Evolutionary conservation across 768 basidiomycete species (phyloP).

Genomic region (Termitomyces eurrhizus): DNA sequence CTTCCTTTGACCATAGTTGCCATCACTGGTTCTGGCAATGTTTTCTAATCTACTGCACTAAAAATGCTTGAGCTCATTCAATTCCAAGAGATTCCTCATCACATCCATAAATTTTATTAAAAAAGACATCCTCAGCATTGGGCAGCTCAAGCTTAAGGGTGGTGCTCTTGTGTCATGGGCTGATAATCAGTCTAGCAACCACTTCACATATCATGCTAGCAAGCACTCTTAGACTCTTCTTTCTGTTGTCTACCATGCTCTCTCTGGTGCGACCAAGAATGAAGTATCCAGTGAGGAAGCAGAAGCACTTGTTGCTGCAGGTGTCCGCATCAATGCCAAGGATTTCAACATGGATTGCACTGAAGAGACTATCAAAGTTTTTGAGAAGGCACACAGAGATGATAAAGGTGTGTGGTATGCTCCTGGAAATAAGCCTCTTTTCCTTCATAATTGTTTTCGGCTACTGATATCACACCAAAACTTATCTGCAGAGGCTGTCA

Average conservation of each 20-base stretch:
- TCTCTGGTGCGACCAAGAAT: conserved; percentile 70
- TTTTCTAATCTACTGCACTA: too few species aligned
- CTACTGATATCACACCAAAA: conserved; percentile 6
- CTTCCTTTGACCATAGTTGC: too few species aligned
- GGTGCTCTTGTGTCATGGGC: too few species aligned
- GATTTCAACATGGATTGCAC: conserved; percentile 80
- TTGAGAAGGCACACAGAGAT: conserved; percentile 55
- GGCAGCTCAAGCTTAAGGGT: too few species aligned
- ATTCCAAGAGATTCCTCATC: too few species aligned
- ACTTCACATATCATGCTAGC: conserved; percentile 49
- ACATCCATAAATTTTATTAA: too few species aligned
- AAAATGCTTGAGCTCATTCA: too few species aligned
- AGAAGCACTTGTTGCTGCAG: conserved; percentile 62
- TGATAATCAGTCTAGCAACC: too few species aligned
- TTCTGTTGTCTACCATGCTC: conserved; percentile 57
- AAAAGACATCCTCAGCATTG: too few species aligned
- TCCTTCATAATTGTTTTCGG: background rate
- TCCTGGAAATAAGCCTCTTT: too few species aligned
- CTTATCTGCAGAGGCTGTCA: conserved; percentile 39
- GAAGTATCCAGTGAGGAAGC: conserved; percentile 69
- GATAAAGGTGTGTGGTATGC: conserved; percentile 63
- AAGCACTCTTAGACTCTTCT: conserved; percentile 68
- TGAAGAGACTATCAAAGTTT: conserved; percentile 66
- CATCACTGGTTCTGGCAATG: too few species aligned
- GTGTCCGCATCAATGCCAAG: conserved; percentile 67